phyloP scores from a whole-genome alignment of 768 basidiomycete genomes.

The Hericium erinaceus region DNA sequence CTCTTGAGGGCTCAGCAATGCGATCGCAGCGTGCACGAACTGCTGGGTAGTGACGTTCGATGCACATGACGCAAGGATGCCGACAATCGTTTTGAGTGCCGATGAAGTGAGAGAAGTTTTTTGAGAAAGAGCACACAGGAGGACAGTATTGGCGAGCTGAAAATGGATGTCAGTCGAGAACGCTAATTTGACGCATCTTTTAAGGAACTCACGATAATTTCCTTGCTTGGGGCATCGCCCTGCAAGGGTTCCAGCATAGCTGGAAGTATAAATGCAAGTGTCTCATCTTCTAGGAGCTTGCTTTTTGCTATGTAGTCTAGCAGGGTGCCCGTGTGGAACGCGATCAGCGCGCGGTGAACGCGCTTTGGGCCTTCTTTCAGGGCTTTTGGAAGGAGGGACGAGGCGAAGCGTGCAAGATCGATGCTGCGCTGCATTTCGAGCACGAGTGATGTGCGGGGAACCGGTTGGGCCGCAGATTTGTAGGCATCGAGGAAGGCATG shows the following conservation, averaged over 20 bases:
- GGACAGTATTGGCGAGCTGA: constrained; percentile 66
- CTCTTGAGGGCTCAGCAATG: not conserved
- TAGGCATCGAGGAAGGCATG: constrained; percentile 68
- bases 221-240: constrained; percentile 24
- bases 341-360: constrained; percentile 26
- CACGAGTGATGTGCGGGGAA: constrained; percentile 67
- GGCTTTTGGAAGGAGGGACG: constrained; percentile 52
- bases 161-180: not conserved
- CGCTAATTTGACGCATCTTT: not conserved
- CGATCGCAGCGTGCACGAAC: constrained; percentile 5
- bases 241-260: not conserved
- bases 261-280: constrained; percentile 29
- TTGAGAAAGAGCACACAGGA: constrained; percentile 62
- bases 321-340: constrained; percentile 55
- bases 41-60: constrained; percentile 24
- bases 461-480: constrained; percentile 65
- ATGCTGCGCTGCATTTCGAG: constrained; percentile 65
- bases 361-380: constrained; percentile 48
- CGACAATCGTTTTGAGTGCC: constrained; percentile 52
- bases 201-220: constrained; percentile 40
- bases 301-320: constrained; percentile 24
- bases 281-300: not conserved
- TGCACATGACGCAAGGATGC: constrained; percentile 43
- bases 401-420: constrained; percentile 66
- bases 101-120: constrained; percentile 48